Base-by-base conservation (phyloP, 1,139 yeast genomes). In the Candida buenavistaensis region DNA sequence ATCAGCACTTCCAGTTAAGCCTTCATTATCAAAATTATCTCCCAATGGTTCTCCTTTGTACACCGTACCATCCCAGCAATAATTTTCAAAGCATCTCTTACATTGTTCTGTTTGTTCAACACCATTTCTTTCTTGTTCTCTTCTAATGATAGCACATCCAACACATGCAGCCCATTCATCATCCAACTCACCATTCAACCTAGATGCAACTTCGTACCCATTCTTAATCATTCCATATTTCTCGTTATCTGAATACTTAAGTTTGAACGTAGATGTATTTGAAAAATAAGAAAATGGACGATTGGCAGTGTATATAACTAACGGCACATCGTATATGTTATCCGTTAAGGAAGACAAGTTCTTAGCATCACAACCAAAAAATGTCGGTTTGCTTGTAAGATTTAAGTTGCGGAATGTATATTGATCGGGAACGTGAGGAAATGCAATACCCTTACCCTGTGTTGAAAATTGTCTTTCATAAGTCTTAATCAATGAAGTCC, bases 11-110 rank as follows among this genome's bases (percentile, higher is more conserved):
- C 24, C 24, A 11, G 45, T 44, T 14, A 35, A 29, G 13, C 45
- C 47, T 14, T 50, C 37, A n/a, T 45, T 38, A 19, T 46, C 33
- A 34, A 85, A 84, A 0, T 90, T 77, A 33, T 71, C 64, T 19
- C 58, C 62, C 9, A 33, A 12, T 10, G 35, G 25, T 13, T 20
- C 30, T 10, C 35, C 40, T 3, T 14, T 33, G 28, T 38, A 32
- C 1, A 33, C 28, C 10, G 30, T 45, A 3, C 74, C 74, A 37
- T 64, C 61, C 74, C 75, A 69, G 41, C 75, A 69, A 51, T 68
- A 69, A 23, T 48, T 51, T 15, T 50, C 41, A 47, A 69, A 68
- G 39, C 74, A 68, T 33, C 52, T 40, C 44, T 62, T 50, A 38
- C 74, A 69, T 40, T 67, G 69, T 14, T 59, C 65, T 1, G 62